Evolutionary conservation across 2,329 filamentous ascomycete species (phyloP).

Genomic region (Venturia effusa): DNA sequence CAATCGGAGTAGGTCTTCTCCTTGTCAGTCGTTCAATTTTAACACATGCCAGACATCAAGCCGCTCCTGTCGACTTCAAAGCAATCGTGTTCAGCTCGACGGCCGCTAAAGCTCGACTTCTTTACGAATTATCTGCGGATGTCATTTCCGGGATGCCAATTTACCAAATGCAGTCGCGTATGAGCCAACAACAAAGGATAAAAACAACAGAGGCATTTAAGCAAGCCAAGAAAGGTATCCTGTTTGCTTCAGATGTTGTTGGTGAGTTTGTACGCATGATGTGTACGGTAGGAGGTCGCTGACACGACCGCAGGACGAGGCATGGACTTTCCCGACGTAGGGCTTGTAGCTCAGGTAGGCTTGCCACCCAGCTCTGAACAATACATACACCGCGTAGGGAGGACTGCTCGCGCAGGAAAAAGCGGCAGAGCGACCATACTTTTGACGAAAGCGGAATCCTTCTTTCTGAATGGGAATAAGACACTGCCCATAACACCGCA

Average conservation of each 20-base stretch:
- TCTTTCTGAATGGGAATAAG: conserved; percentile 39
- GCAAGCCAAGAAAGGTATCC: conserved; percentile 63
- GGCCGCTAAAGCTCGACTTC: conserved; percentile 34
- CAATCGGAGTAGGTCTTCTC: conserved; percentile 39
- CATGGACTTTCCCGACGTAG: conserved; percentile 89
- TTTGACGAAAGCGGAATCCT: conserved; percentile 40
- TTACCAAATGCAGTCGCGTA: conserved; percentile 81
- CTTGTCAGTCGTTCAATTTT: background rate
- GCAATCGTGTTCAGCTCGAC: conserved; percentile 47
- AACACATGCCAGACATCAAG: conserved; percentile 10
- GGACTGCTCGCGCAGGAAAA: conserved; percentile 55
- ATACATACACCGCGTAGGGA: conserved; percentile 91
- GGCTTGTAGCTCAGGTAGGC: conserved; percentile 87
- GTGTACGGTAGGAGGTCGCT: conserved; percentile 20
- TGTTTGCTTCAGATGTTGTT: conserved; percentile 94
- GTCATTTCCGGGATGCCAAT: conserved; percentile 66
- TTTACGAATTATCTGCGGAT: conserved; percentile 78
- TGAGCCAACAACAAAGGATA: conserved; percentile 81
- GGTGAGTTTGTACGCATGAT: conserved; percentile 33
- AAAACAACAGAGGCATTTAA: conserved; percentile 87
- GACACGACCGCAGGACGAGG: conserved; percentile 42
- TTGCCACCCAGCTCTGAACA: conserved; percentile 94
- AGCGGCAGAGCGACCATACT: conserved; percentile 45
- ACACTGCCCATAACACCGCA: conserved; percentile 41
- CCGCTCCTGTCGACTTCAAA: conserved; percentile 56